Evolutionary conservation across 2,329 filamentous ascomycete species (phyloP), one percentile per base, ranked within the genome.

Genomic region (Aspergillus pseudotamarii): DNA sequence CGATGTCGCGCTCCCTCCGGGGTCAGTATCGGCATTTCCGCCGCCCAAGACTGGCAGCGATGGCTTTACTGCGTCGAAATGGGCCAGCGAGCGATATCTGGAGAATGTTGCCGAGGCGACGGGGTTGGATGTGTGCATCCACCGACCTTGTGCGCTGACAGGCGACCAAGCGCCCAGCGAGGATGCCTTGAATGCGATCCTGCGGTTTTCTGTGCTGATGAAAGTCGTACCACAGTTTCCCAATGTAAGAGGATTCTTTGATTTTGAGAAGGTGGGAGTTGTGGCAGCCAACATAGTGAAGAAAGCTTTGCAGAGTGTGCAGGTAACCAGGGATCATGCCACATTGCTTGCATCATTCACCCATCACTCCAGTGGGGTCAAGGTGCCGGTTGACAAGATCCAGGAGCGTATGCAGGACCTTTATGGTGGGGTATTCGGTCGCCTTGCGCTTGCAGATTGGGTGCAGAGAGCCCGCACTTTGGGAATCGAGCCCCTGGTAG

Each of bases 1-100:
- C 41, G 41, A 45, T 45, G 19, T 45, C 41, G 41, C 41, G 41
- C 41, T 45, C 41, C 72, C 0, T 62, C 57, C 4, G 66, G 71
- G 2, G 71, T 76, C 23, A 32, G 38, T 46, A 9, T 28, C 36
- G 30, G 21, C 26, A 23, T 30, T 30, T 38, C 19, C n/a, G 10
- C 55, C 55, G 12, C 55, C 55, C 16, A 30, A 12, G 21, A 21
- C 38, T 23, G 55, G 55, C 38, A 43, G 23, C 26, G 55, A 57
- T 41, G 55, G 55, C 26, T 57, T 43, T 21, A 57, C 43, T 21
- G 38, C 55, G 9, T 30, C 36, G 19, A 57, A 57, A 46, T 57
- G 55, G 55, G 55, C 38, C 16, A 57, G 55, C 6, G 55, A 57
- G 55, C 26, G 38, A 14, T 30, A 30, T 12, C 19, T 57, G 21